Evolutionary conservation across 164 flowering plant genomes (phyloP).

Genomic region (Platanus orientalis): DNA sequence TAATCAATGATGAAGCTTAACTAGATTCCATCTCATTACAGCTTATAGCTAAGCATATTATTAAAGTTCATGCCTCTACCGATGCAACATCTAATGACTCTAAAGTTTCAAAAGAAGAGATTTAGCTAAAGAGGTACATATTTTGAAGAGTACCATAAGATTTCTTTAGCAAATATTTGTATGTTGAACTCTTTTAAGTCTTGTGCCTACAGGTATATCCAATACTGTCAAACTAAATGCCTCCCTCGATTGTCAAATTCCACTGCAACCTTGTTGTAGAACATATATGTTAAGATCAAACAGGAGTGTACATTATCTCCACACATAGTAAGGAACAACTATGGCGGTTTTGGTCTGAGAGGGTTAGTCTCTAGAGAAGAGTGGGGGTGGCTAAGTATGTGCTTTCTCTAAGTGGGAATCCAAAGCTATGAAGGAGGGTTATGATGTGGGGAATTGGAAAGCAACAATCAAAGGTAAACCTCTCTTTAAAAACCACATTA

Average conservation of each 20-base stretch:
- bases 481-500: no score
- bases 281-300: conserved; percentile 83
- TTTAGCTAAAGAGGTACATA: conserved; percentile 87
- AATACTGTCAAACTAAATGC: conserved; percentile 72
- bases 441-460: no score
- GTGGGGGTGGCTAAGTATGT: no score
- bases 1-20: conserved; percentile 3
- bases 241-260: conserved; percentile 86
- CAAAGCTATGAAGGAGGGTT: no score
- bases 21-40: conserved; percentile 20
- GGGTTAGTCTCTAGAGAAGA: no score
- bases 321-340: no score
- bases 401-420: no score
- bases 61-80: conserved; percentile 87
- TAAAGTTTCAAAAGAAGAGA: conserved; percentile 68
- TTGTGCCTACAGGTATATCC: conserved; percentile 63
- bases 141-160: background rate
- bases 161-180: background rate
- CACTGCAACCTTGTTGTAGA: conserved; percentile 68
- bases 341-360: no score
- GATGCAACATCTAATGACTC: conserved; percentile 39
- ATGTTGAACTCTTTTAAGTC: conserved; percentile 2
- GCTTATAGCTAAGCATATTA: conserved; percentile 91
- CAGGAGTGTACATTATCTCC: no score
- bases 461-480: no score